Base-by-base conservation (phyloP, 2,329 filamentous ascomycete genomes). In the Sordariomycetes sp. region DNA sequence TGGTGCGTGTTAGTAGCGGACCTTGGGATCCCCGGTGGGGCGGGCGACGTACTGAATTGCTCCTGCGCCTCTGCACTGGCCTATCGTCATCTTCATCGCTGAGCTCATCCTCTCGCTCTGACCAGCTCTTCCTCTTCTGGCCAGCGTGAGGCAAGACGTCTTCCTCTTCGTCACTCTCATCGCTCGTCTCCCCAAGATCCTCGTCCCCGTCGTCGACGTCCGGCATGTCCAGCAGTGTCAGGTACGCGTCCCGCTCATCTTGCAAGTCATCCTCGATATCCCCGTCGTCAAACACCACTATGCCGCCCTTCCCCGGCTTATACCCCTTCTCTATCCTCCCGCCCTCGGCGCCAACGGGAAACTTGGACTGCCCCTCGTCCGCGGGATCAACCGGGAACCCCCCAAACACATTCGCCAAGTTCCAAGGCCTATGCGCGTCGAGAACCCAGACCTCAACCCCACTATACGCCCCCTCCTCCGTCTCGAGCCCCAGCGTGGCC, bases 381-480 rank as follows among this genome's bases (percentile, higher is more conserved):
- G 75, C 69, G 24, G 80, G 74, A 62, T 80, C 78, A 3, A 79
- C 68, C 1, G 81, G 77, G 60, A 82, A 81, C 3, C 88, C 87
- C 13, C 87, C 90, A 74, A 97, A 97, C 15, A 97, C 84, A 68
- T 99, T 99, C 61, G 83, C 84, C 66, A 99, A 69, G 68, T 99
- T 97, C 90, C 92, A 97, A 15, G 94, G 94, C 60, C 94, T 79
- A 69, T 94, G 82, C 32, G 92, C 84, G 71, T 99, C 94, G 59
- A 97, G 78, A 12, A 97, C 80, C 94, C 94, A 99, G 35, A 96
- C 87, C 68, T 96, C 90, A 1, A 97, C 89, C n/a, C 88, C 88
- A 42, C 86, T 84, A 72, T 89, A 86, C 55, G 84, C 76, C 10
- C 77, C 76, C n/a, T 82, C 80, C 32, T 86, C 84, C 53, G 73